Base-by-base conservation (phyloP, 257 asterid genomes). In the Solanum chaucha region DNA sequence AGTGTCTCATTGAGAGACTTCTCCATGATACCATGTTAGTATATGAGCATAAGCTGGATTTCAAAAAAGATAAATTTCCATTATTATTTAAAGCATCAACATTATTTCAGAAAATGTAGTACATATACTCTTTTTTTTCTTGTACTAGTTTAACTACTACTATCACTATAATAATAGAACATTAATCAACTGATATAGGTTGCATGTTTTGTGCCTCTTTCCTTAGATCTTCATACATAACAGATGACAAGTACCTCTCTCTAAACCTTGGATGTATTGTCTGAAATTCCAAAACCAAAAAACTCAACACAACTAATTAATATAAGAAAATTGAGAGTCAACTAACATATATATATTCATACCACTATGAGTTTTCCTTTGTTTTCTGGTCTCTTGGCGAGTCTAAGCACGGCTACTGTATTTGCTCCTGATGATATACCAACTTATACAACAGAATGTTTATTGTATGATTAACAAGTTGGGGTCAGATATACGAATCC, bases 341-440 rank as follows among this genome's bases (percentile, higher is more conserved):
- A 46, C 80, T 34, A 19, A 55, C 8, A 38, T 38, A 38, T 6
- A 46, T 13, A 35, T 10, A 22, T 22, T 88, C 93, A 51, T 94
- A 97, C 98, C 96, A 97, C 98, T 64, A 97, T 95, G 89, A 95
- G 99, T 90, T 95, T 97, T 83, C 98, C 98, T 89, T 92, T 92
- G 92, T 97, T 97, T 90, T 97, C 99, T 10, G 98, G 98, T 83
- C 90, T 95, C 78, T 73, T 90, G 30, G 99, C 98, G 26, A 97
- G 96, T 28, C 92, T 91, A 13, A 95, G 94, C 34, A 98, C 98
- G 3, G 99, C 98, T 59, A 97, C 98, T 6, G 98, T 97, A 87
- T 97, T 97, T 4, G 98, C 99, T 17, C 99, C 99, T 6, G 99
- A 97, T 36, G 99, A 96, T 90, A 97, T 96, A 81, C 99, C 98